Base-by-base conservation (phyloP, 2,329 filamentous ascomycete species). In the Colletotrichum costaricense region DNA sequence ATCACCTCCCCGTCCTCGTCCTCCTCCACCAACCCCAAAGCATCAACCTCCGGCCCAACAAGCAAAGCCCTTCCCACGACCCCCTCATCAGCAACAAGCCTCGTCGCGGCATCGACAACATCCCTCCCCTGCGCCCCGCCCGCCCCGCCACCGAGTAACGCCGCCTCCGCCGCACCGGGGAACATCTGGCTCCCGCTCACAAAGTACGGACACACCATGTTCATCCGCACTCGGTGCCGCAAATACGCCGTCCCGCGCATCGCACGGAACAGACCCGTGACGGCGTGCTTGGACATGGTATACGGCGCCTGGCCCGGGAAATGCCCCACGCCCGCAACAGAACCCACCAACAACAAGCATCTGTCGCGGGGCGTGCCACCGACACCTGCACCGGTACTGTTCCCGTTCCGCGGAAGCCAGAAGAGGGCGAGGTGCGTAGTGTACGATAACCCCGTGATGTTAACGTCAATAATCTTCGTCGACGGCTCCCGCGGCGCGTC, bases 161-260 rank as follows among this genome's bases (percentile, higher is more conserved):
- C 73, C 33, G 88, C 84, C 22, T 84, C 90, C 1, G 76, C 69
- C 1, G 81, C 72, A 0, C 85, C 81, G 4, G 92, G 79, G 57
- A 93, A 76, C 81, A 84, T 84, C 75, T 78, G 86, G n/a, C 90
- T 88, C 16, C 90, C 92, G 76, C 91, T 88, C 77, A 87, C 83
- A 79, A 93, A 93, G 81, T 93, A 93, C 0, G 92, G 92, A 71
- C 87, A 88, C n/a, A 94, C 79, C 77, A 93, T 84, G 78, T 93
- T 94, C 72, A 92, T 83, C 57, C 92, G 86, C 55, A 93, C 82
- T 28, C 89, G 88, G 55, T 86, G 81, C 24, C 56, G 26, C 42
- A 81, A 75, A 67, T 86, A 84, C 2, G 86, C 83, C 0, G 86
- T 87, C 4, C 83, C 79, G 19, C 91, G 86, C 58, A 94, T 81